Conservation (phyloP, 1,139 yeast species). For the Casaregolazyma suthepensis region DNA sequence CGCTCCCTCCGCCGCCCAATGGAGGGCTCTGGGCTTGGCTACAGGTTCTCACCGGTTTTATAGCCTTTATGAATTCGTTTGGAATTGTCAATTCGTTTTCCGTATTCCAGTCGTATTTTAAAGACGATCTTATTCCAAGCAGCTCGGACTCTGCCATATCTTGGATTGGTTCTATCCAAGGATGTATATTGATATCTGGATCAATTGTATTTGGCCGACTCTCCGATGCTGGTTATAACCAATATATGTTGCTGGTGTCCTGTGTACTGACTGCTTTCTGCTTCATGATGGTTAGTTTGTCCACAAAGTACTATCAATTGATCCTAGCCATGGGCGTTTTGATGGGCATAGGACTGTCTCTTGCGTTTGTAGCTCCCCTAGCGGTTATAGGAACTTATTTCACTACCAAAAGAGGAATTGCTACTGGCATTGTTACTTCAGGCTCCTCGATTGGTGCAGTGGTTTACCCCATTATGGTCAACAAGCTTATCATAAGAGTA, state of each 20-base stretch:
- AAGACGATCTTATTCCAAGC: constrained; percentile 40
- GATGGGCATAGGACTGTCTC: constrained; percentile 44
- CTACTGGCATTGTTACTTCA: constrained; percentile 49
- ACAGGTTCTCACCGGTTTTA: constrained; percentile 34
- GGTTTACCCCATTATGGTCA: constrained; percentile 29
- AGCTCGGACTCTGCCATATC: constrained; percentile 29
- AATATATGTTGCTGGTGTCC: constrained; percentile 37
- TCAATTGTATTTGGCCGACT: constrained; percentile 39
- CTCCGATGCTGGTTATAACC: constrained; percentile 35
- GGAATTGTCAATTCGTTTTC: constrained; percentile 58
- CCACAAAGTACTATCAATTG: constrained; percentile 47
- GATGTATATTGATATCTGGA: constrained; percentile 43
- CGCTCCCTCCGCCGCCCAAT: constrained; percentile 22
- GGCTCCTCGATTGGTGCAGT: constrained; percentile 48
- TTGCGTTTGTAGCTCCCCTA: constrained; percentile 36
- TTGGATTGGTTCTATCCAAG: constrained; percentile 27
- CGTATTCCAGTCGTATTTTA: constrained; percentile 54
- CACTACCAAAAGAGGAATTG: constrained; percentile 46
- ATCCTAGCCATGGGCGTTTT: constrained; percentile 51
- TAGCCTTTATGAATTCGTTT: constrained; percentile 48
- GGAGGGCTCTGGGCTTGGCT: constrained; percentile 32
- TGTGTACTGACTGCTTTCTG: constrained; percentile 38
- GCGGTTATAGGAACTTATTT: constrained; percentile 44
- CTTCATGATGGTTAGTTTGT: constrained; percentile 47
- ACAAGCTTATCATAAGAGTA: constrained; percentile 23